Conservation (phyloP, 345 rosid species). For the Eutrema heterophyllum region DNA sequence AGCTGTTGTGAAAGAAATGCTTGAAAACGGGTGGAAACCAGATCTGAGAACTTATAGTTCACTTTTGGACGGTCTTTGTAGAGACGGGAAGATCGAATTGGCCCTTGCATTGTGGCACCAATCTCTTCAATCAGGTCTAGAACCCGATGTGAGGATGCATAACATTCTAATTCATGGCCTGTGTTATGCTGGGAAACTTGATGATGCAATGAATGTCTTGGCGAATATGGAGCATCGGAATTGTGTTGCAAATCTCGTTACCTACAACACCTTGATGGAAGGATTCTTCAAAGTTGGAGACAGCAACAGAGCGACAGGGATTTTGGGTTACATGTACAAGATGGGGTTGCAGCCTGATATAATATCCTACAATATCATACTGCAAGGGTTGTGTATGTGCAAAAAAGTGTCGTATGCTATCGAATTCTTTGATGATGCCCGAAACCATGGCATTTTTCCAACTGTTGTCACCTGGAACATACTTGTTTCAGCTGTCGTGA, state of each 20-base stretch:
- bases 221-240: conserved; percentile 49
- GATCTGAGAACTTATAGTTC: conserved; percentile 74
- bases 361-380: conserved; percentile 68
- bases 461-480: conserved; percentile 72
- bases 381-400: conserved; percentile 76
- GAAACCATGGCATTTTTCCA: conserved; percentile 56
- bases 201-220: conserved; percentile 57
- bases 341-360: conserved; percentile 65
- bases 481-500: conserved; percentile 64
- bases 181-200: conserved; percentile 67
- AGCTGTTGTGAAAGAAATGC: conserved; percentile 64
- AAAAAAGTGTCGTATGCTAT: conserved; percentile 54
- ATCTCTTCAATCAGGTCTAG: conserved; percentile 48
- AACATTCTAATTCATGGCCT: conserved; percentile 79
- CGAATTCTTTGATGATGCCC: conserved; percentile 58
- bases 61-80: conserved; percentile 72
- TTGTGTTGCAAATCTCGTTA: conserved; percentile 72
- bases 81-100: conserved; percentile 54
- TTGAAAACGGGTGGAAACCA: conserved; percentile 62
- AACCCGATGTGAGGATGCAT: conserved; percentile 67
- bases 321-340: conserved; percentile 59
- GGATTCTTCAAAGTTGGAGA: conserved; percentile 67
- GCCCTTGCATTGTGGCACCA: conserved; percentile 68
- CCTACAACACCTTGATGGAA: conserved; percentile 77
- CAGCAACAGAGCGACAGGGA: conserved; percentile 48